A percentile compares a stretch with the other conserved stretches of the same genome.
Evolutionary conservation across 1,284 basidiomycete genomes (phyloP).

Genomic region (Microbotryum silenes-acaulis): DNA sequence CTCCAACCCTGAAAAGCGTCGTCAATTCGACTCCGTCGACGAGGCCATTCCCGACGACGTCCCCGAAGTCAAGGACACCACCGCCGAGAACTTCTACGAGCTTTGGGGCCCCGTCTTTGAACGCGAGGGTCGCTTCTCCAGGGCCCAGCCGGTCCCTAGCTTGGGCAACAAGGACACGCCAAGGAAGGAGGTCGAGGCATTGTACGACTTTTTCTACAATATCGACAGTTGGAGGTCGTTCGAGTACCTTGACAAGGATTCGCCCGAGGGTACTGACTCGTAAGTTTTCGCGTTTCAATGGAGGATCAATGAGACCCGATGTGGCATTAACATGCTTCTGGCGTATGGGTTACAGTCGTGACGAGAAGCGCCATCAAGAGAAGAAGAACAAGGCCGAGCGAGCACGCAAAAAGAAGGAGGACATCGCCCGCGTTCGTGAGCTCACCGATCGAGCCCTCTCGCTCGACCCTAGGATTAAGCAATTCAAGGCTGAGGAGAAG

Average conservation of each 20-base stretch:
- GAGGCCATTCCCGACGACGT: slow-evolving; percentile 72
- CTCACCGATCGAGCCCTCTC: slow-evolving; percentile 82
- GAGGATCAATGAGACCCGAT: not conserved
- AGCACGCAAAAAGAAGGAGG: slow-evolving; percentile 93
- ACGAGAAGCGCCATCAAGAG: slow-evolving; percentile 97
- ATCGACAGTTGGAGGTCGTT: slow-evolving; percentile 98
- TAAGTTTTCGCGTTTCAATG: slow-evolving; percentile 41
- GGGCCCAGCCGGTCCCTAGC: slow-evolving; percentile 72
- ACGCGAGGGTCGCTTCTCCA: slow-evolving; percentile 85
- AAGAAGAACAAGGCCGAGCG: slow-evolving; percentile 99
- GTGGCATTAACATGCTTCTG: slow-evolving; percentile 19
- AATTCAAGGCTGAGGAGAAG: slow-evolving; percentile 95
- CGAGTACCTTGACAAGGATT: slow-evolving; percentile 97
- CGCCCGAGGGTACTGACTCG: slow-evolving; percentile 95
- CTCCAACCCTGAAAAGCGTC: slow-evolving; percentile 73
- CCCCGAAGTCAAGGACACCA: slow-evolving; percentile 53
- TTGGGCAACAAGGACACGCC: slow-evolving; percentile 65
- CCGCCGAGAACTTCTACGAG: slow-evolving; percentile 61
- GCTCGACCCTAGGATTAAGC: slow-evolving; percentile 90
- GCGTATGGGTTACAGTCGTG: slow-evolving; percentile 55
- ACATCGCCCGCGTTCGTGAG: slow-evolving; percentile 78
- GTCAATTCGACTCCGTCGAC: slow-evolving; percentile 96
- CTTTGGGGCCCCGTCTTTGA: slow-evolving; percentile 72
- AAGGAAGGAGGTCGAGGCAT: slow-evolving; percentile 78
- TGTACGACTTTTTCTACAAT: slow-evolving; percentile 99